Evolutionary conservation across 139 green algal genomes (phyloP).

Genomic region (Eudorina sp.): DNA sequence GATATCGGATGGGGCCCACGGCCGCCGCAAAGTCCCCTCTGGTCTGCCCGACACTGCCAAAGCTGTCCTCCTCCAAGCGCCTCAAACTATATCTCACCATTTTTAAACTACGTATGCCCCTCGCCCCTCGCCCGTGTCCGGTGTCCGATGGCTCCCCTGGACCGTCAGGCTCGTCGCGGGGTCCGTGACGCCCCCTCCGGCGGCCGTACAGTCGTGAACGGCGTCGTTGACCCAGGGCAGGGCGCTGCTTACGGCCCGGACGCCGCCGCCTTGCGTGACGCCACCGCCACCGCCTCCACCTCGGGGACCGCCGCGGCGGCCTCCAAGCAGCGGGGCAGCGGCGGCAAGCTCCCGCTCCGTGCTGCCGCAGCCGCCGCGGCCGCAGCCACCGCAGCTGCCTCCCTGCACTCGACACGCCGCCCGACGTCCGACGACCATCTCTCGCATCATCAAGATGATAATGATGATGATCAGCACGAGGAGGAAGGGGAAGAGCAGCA

Average conservation of each 20-base stretch:
- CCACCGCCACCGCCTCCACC: slow-evolving; percentile 22
- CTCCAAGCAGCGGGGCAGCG: background rate
- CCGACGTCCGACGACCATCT: background rate
- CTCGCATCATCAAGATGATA: background rate
- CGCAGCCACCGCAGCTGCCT: background rate
- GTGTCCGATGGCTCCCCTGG: too few relatives aligned
- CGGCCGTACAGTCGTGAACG: background rate
- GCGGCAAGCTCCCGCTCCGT: background rate
- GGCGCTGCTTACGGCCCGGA: background rate
- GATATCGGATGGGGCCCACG: too few relatives aligned
- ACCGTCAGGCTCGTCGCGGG: too few relatives aligned
- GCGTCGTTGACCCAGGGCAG: background rate
- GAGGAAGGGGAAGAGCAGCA: background rate
- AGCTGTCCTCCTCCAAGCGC: too few relatives aligned
- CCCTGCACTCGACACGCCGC: background rate
- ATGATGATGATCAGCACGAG: background rate
- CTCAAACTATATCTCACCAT: background rate
- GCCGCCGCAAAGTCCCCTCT: too few relatives aligned
- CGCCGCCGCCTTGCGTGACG: slow-evolving; percentile 7
- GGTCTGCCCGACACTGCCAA: too few relatives aligned
- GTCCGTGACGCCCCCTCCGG: background rate
- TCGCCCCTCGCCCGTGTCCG: background rate
- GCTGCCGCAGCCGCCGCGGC: background rate
- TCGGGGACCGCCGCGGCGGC: background rate
- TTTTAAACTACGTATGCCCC: background rate